These are phyloP conservation scores for Cordyceps javanica DNA, from an alignment of 2,329 filamentous ascomycete species.

Conservation along the genomic window DNA sequence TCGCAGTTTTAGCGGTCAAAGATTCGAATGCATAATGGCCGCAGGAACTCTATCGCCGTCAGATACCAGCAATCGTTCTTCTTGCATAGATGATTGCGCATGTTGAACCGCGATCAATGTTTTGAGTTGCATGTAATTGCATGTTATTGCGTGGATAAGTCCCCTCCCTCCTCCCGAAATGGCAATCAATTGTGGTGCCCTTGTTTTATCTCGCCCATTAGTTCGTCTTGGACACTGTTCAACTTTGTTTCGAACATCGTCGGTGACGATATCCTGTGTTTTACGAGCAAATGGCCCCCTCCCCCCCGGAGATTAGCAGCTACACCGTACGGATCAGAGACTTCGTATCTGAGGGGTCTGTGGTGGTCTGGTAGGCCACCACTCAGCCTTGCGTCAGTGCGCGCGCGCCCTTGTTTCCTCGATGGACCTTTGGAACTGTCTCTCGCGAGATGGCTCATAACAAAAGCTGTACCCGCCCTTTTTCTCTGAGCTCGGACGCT, in stretches of 20 bases:
- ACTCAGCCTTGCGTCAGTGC: slow-evolving; percentile 11
- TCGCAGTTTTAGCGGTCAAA: no score
- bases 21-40: no score
- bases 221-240: neutral
- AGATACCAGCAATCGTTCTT: neutral
- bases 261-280: neutral
- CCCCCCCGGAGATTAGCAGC: neutral
- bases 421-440: neutral
- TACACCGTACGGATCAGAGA: no score
- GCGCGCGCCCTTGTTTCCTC: neutral
- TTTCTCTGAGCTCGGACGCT: slow-evolving; percentile 4
- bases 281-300: neutral
- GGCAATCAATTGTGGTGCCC: neutral
- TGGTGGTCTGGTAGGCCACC: neutral
- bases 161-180: no score
- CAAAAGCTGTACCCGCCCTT: neutral
- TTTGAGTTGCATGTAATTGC: neutral
- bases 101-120: neutral
- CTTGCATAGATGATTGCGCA: neutral
- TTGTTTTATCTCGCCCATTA: neutral
- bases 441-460: neutral
- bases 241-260: neutral
- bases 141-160: neutral
- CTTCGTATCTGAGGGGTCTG: neutral
- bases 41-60: no score